phyloP scores from a whole-genome alignment of 2,329 filamentous ascomycete genomes.

The Neonectria neomacrospora region DNA sequence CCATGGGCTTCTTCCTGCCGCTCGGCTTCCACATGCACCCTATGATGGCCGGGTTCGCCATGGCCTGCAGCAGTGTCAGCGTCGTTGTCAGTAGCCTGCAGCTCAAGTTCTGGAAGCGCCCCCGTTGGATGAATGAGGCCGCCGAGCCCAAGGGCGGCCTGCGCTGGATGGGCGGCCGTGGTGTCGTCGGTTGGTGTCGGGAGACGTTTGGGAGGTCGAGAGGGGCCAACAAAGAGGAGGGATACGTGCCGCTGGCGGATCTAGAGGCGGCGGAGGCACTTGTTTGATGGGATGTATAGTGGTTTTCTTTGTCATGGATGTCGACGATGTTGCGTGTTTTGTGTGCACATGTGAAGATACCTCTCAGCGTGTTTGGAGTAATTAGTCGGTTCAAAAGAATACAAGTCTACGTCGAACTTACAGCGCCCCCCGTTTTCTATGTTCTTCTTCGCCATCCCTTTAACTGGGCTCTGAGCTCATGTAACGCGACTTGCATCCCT shows the following conservation, averaged over 20 bases:
- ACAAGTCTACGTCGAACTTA: not conserved
- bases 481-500: slow-evolving; percentile 20
- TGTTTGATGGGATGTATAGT: slow-evolving; percentile 10
- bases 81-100: slow-evolving; percentile 87
- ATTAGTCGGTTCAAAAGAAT: slow-evolving; percentile 19
- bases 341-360: slow-evolving; percentile 12
- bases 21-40: slow-evolving; percentile 89
- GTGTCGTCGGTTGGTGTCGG: slow-evolving; percentile 55
- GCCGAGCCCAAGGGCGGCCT: slow-evolving; percentile 67
- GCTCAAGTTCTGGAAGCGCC: slow-evolving; percentile 87
- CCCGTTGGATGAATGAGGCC: slow-evolving; percentile 85
- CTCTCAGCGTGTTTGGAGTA: slow-evolving; percentile 26
- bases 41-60: slow-evolving; percentile 93
- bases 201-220: slow-evolving; percentile 54
- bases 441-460: not conserved
- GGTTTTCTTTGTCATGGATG: not conserved
- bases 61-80: slow-evolving; percentile 90
- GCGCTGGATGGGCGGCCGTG: slow-evolving; percentile 56
- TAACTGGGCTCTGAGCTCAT: slow-evolving; percentile 17
- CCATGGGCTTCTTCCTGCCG: slow-evolving; percentile 95
- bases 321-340: slow-evolving; percentile 13
- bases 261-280: slow-evolving; percentile 53
- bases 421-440: slow-evolving; percentile 10
- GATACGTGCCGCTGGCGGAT: slow-evolving; percentile 69
- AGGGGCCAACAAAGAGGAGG: slow-evolving; percentile 59